These are phyloP conservation scores for Hypoxylon fuscum DNA, from an alignment of 495 filamentous ascomycete genomes.

Conservation along the genomic window DNA sequence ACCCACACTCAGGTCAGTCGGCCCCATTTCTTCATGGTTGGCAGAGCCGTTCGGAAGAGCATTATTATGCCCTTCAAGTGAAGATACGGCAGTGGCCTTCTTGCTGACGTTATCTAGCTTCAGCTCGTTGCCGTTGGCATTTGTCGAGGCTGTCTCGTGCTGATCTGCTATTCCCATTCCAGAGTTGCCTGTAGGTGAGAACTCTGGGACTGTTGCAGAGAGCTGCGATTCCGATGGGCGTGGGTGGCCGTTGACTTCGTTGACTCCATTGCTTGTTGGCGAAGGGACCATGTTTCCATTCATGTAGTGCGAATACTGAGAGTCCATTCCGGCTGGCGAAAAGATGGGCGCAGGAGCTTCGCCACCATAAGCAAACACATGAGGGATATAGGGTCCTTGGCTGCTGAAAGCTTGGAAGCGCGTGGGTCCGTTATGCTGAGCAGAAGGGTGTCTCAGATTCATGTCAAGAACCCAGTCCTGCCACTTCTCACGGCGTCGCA, in stretches of 20 bases:
- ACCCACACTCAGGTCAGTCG: not conserved
- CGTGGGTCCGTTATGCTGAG: conserved; percentile 54
- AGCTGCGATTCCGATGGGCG: conserved; percentile 64
- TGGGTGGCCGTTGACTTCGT: conserved; percentile 51
- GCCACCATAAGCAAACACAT: conserved; percentile 43
- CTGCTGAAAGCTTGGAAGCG: conserved; percentile 31
- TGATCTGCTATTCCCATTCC: conserved; percentile 14
- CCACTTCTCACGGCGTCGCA: conserved; percentile 83
- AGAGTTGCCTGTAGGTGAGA: conserved; percentile 60
- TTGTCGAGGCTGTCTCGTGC: conserved; percentile 3
- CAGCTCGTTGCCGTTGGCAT: conserved; percentile 8
- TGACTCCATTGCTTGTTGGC: conserved; percentile 51
- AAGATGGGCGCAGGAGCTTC: conserved; percentile 41
- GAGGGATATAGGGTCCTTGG: conserved; percentile 30
- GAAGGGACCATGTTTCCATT: conserved; percentile 49
- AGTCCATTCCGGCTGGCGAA: conserved; percentile 45
- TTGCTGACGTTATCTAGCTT: conserved; percentile 10
- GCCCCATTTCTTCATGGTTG: not conserved
- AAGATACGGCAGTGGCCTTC: conserved; percentile 11
- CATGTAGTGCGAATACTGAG: conserved; percentile 39
- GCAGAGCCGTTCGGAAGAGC: conserved; percentile 26
- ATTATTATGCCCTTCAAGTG: conserved; percentile 15
- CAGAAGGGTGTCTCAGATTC: conserved; percentile 53
- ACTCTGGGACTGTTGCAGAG: conserved; percentile 80
- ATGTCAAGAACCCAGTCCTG: conserved; percentile 78